Percentiles rank a stretch among this genome's conserved stretches.
phyloP scores from a whole-genome alignment of 108 stramenopile genomes.

The Schizochytrium sp. region DNA sequence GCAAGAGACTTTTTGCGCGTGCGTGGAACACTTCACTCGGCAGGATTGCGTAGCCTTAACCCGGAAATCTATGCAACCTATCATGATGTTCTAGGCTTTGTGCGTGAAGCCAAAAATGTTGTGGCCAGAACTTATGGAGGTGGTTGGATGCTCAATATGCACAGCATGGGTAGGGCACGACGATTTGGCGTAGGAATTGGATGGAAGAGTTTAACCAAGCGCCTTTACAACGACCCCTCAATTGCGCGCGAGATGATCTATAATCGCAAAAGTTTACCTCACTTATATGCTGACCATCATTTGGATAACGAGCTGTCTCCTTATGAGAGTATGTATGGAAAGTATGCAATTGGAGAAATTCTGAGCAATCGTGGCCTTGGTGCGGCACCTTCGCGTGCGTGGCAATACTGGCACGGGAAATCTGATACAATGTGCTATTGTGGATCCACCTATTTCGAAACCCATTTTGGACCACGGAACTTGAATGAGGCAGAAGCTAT shows the following conservation, averaged over 20 bases:
- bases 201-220: neutral
- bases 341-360: neutral
- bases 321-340: neutral
- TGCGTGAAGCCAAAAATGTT: constrained; percentile 8
- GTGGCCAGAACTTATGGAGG: neutral
- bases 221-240: neutral
- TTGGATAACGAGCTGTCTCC: neutral
- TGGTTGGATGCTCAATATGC: neutral
- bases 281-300: neutral
- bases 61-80: neutral
- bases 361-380: neutral
- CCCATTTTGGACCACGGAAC: neutral
- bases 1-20: neutral
- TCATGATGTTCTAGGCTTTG: neutral
- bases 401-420: neutral
- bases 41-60: neutral
- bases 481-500: neutral
- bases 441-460: neutral
- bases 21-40: neutral
- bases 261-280: neutral
- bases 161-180: neutral
- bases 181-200: neutral
- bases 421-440: neutral
- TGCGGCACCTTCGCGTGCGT: neutral
- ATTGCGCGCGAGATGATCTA: neutral